Evolutionary conservation across 2,329 filamentous ascomycete genomes (phyloP).

Genomic region (Trichoderma guizhouense): DNA sequence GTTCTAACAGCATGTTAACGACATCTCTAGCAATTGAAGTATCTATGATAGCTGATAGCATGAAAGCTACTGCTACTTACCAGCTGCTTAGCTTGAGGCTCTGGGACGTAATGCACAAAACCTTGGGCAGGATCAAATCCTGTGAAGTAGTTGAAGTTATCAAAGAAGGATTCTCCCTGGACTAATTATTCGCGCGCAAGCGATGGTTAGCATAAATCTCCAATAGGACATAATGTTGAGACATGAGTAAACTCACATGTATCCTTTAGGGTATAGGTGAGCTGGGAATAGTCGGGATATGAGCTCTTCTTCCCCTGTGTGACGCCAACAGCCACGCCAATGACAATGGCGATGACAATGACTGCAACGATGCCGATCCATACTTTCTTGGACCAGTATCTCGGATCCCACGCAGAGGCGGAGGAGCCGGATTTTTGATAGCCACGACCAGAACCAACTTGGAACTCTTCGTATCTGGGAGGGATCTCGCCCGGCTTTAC

Average conservation of each 20-base stretch:
- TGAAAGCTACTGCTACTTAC: slow-evolving; percentile 31
- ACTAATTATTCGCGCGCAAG: slow-evolving; percentile 32
- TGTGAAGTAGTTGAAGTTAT: slow-evolving; percentile 52
- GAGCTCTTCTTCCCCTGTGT: slow-evolving; percentile 37
- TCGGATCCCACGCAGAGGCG: slow-evolving; percentile 45
- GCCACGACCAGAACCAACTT: slow-evolving; percentile 23
- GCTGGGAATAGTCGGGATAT: slow-evolving; percentile 47
- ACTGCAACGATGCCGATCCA: slow-evolving; percentile 39
- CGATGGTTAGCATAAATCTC: neutral
- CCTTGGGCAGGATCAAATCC: slow-evolving; percentile 50
- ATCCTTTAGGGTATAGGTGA: slow-evolving; percentile 48
- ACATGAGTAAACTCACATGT: slow-evolving; percentile 41
- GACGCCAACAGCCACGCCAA: slow-evolving; percentile 47
- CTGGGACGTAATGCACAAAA: slow-evolving; percentile 53
- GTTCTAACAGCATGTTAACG: slow-evolving; percentile 42
- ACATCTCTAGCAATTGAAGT: neutral
- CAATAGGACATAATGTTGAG: neutral
- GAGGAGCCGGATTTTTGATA: slow-evolving; percentile 25
- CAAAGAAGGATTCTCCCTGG: slow-evolving; percentile 49
- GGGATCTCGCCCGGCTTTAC: slow-evolving; percentile 27
- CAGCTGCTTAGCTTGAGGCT: slow-evolving; percentile 38
- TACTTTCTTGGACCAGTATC: slow-evolving; percentile 51
- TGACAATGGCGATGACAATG: slow-evolving; percentile 37
- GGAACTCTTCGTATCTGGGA: slow-evolving; percentile 30
- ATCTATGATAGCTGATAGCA: neutral